Conservation (phyloP, 106 monocot genomes). For the Hemerocallis citrina region DNA sequence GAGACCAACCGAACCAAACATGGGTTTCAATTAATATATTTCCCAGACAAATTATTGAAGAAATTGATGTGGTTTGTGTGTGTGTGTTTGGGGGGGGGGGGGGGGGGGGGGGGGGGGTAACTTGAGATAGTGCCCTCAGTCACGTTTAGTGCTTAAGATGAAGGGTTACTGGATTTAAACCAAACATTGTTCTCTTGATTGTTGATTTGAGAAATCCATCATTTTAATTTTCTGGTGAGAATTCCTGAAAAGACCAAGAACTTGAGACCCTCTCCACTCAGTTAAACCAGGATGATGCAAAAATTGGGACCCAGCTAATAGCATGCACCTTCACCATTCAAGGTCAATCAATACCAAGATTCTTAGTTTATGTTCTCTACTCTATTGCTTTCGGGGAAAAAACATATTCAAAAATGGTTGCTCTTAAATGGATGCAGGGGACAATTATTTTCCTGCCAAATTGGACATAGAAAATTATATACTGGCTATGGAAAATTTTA, state of each 20-base stretch:
- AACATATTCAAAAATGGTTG: background rate
- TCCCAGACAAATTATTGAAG: background rate
- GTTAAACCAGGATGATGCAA: no score
- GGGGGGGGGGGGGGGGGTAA: no score
- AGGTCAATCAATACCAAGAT: background rate
- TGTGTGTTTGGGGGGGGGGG: no score
- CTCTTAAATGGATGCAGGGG: background rate
- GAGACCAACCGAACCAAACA: background rate
- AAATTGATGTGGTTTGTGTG: background rate
- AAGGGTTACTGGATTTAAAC: no score
- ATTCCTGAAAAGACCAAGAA: background rate
- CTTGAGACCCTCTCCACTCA: no score
- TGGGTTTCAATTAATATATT: background rate
- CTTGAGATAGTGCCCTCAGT: background rate
- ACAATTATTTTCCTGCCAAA: no score
- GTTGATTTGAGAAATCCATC: background rate
- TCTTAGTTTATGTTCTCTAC: background rate
- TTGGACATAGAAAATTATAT: no score
- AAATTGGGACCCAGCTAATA: no score
- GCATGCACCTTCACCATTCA: background rate
- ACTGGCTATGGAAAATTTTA: no score
- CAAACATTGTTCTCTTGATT: background rate
- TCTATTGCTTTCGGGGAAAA: background rate
- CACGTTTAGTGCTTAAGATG: no score
- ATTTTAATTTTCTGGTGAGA: background rate